Evolutionary conservation across 257 asterid genomes (phyloP), one percentile per base, ranked within the genome.

Genomic region (Solanum bulbocastanum): DNA sequence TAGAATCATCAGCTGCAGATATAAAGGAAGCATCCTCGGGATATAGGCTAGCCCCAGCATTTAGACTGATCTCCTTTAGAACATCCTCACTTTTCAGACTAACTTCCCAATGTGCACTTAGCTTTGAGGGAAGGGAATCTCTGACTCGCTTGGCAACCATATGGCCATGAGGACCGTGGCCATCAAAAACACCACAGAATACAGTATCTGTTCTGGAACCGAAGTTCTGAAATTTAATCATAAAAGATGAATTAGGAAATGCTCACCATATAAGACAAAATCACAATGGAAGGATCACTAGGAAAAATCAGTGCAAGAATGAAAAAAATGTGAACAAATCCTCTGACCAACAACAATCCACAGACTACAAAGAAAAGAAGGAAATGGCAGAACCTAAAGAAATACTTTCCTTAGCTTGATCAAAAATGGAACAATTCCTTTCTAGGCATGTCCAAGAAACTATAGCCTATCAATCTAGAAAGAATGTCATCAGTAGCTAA

Each of bases 111-210:
- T 93, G 94, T 46, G 98, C 91, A 88, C 96, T 93, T 88, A 96
- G 92, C 86, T 93, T 95, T 91, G 92, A 89, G 27, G 98, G 99
- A 88, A 96, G 98, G 84, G 94, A 92, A 90, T 96, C 99, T 91
- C 98, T 88, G 65, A 96, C 99, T 87, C 94, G 92, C 90, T 89
- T 96, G 25, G 99, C 99, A 75, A 96, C 99, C 97, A 95, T 71
- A 90, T 96, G 99, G 84, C 99, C 98, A 6, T 92, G 92, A 25
- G 99, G 99, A 71, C 98, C 99, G 14, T 96, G 98, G 13, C 98
- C 99, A 88, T 94, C 98, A 88, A 96, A 96, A 44, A 96, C 97
- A 76, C 99, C 98, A 90, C 99, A 96, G 93, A 96, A 94, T 74
- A 96, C 93, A 0, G 98, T 94, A 91, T 95, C 99, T 39, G 91